phyloP scores from a whole-genome alignment of 495 filamentous ascomycete genomes.

The Daldinia vernicosa region DNA sequence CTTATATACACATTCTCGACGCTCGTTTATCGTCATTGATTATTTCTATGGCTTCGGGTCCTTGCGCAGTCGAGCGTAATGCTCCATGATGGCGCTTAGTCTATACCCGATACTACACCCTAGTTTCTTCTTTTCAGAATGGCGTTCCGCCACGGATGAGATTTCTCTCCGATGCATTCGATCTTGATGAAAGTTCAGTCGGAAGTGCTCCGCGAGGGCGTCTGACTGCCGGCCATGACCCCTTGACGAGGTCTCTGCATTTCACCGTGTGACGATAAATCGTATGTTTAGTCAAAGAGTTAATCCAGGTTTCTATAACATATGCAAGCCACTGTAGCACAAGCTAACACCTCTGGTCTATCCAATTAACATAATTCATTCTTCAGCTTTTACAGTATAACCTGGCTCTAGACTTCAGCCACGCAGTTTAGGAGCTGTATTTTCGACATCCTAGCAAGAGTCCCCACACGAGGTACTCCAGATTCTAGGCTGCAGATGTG shows the following conservation, averaged over 20 bases:
- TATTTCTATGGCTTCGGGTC: neutral
- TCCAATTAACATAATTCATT: conserved; percentile 15
- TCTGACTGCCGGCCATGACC: conserved; percentile 3
- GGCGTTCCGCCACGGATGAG: conserved; percentile 24
- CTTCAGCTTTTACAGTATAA: conserved; percentile 32
- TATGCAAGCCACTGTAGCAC: conserved; percentile 32
- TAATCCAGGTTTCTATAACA: conserved; percentile 18
- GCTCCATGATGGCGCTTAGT: neutral
- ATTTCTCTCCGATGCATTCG: conserved; percentile 12
- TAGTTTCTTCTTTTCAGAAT: conserved; percentile 17
- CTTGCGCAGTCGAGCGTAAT: conserved; percentile 15
- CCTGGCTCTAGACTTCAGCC: conserved; percentile 29
- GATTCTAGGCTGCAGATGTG: conserved; percentile 16
- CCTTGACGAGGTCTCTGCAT: conserved; percentile 18
- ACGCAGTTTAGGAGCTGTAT: conserved; percentile 16
- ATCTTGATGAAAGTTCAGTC: conserved; percentile 23
- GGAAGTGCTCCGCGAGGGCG: conserved; percentile 2
- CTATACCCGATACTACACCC: conserved; percentile 9
- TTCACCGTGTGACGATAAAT: conserved; percentile 26
- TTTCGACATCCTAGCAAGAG: conserved; percentile 14
- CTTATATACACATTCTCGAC: conserved; percentile 24
- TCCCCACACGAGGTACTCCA: conserved; percentile 7
- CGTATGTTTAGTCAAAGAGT: conserved; percentile 21
- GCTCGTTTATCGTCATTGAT: neutral
- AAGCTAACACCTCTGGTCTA: neutral